Evolutionary conservation across 2,329 filamentous ascomycete species (phyloP).

Genomic region (Aaosphaeria arxii): DNA sequence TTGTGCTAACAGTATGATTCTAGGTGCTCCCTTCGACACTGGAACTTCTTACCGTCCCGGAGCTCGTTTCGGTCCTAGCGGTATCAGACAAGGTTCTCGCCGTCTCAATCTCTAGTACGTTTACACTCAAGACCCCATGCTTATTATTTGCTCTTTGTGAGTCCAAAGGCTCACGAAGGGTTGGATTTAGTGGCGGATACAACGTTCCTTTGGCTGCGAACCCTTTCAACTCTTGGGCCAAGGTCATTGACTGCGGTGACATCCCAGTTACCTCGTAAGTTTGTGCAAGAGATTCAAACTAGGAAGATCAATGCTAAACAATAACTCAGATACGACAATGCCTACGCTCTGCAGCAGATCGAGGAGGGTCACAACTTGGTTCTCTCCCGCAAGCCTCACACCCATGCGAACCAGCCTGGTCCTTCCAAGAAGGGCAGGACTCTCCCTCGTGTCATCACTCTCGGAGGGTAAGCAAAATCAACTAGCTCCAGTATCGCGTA

Average conservation of each 20-base stretch:
- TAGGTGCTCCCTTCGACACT: conserved; percentile 80
- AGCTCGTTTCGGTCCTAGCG: conserved; percentile 79
- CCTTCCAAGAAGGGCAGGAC: conserved; percentile 72
- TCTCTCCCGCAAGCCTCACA: conserved; percentile 67
- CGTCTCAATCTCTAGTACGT: conserved; percentile 83
- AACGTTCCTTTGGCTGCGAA: conserved; percentile 79
- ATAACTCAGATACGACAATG: conserved; percentile 68
- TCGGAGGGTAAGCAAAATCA: conserved; percentile 43
- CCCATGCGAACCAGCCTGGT: conserved; percentile 64
- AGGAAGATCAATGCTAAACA: not conserved
- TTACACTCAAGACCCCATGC: conserved; percentile 33
- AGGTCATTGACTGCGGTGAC: conserved; percentile 77
- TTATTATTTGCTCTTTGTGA: conserved; percentile 27
- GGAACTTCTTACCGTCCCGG: conserved; percentile 82
- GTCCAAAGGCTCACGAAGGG: conserved; percentile 48
- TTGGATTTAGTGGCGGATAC: conserved; percentile 71
- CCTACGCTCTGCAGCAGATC: conserved; percentile 77
- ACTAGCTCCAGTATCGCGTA: not conserved
- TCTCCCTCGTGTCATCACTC: conserved; percentile 75
- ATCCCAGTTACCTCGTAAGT: conserved; percentile 79
- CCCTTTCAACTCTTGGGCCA: conserved; percentile 79
- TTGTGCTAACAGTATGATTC: too few relatives aligned
- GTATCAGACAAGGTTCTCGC: conserved; percentile 82
- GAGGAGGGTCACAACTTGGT: conserved; percentile 80
- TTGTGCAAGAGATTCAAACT: not conserved